Percentiles rank a stretch among this genome's conserved stretches.
Conservation (phyloP, 164 flowering plant genomes). For the Cinnamomum chago region DNA sequence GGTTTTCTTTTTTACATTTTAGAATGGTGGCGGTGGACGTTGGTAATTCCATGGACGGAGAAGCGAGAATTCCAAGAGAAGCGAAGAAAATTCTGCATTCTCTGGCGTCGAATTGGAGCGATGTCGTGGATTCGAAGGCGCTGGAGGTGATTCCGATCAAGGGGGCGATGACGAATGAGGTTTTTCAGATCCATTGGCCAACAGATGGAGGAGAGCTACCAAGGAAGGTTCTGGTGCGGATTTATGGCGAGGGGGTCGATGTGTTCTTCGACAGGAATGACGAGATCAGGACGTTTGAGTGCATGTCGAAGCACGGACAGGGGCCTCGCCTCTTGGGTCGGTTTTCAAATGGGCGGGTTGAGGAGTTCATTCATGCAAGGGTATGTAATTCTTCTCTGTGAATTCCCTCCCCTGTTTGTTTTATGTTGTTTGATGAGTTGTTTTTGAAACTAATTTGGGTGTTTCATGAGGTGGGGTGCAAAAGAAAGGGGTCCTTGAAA, state of each 20-base stretch:
- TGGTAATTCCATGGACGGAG: neutral
- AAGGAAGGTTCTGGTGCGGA: conserved; percentile 60
- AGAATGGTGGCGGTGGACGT: conserved; percentile 11
- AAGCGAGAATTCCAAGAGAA: conserved; percentile 40
- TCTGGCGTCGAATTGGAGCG: conserved; percentile 61
- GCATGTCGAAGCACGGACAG: conserved; percentile 69
- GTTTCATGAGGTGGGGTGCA: too few species aligned
- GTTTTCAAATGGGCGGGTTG: conserved; percentile 68
- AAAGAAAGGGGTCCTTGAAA: too few species aligned
- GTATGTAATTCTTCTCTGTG: conserved; percentile 27
- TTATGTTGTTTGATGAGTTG: too few species aligned
- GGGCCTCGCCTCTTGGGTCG: conserved; percentile 73
- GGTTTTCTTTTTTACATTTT: neutral
- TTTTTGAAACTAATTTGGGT: too few species aligned
- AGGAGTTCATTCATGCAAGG: conserved; percentile 81
- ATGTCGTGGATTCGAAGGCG: conserved; percentile 43
- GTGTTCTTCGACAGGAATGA: conserved; percentile 62
- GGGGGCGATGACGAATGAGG: conserved; percentile 93
- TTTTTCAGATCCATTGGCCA: conserved; percentile 72
- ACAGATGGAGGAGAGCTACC: conserved; percentile 30
- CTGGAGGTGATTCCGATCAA: conserved; percentile 59
- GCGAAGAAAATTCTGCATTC: conserved; percentile 42
- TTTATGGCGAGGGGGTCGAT: conserved; percentile 84
- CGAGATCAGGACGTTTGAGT: conserved; percentile 76
- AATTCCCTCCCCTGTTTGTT: too few species aligned